Base-by-base conservation (phyloP, 495 filamentous ascomycete genomes). In the Annulohypoxylon bovei region DNA sequence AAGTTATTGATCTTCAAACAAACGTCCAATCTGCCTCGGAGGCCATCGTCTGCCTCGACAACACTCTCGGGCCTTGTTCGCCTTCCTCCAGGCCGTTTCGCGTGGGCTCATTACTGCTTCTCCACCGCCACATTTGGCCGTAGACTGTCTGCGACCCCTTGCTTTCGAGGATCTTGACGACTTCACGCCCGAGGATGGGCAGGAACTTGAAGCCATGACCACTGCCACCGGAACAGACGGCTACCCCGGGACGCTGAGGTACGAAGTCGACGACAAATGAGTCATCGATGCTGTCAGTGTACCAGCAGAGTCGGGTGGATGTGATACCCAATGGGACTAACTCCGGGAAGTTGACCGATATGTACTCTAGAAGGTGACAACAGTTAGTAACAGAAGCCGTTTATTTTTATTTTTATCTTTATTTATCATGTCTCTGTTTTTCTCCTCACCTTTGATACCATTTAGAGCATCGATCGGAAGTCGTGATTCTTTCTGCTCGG, bases 161-260 rank as follows among this genome's bases (percentile, higher is more conserved):
- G 1, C 75, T 75, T 30, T 77, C 75, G 0, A 78, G 52, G 32
- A 78, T 72, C 56, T 90, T 87, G 11, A 90, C 88, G 40, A 94
- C 83, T 75, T 88, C 86, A 35, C 89, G 88, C 11, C 92, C 92
- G 12, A 95, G 76, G n/a, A 93, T 86, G 4, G 92, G 92, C 72
- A 94, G 80, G 73, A 94, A 94, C 75, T 94, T 94, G 79, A 88
- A 94, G 1, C 75, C 92, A 77, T 95, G 92, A 4, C 92, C 92
- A 64, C 87, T 90, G 2, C 91, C 92, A 4, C 92, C 92, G 0
- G 90, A 93, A 12, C 90, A 90, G 5, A 94, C 74, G 75, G 93
- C 90, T 3, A 94, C 77, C 4, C 87, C 85, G 14, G 81, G 73
- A 46, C 85, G 81, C 2, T 76, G 75, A 0, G 92, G 91, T 62